Evolutionary conservation across 345 rosid genomes (phyloP).

Genomic region (Linum usitatissimum): DNA sequence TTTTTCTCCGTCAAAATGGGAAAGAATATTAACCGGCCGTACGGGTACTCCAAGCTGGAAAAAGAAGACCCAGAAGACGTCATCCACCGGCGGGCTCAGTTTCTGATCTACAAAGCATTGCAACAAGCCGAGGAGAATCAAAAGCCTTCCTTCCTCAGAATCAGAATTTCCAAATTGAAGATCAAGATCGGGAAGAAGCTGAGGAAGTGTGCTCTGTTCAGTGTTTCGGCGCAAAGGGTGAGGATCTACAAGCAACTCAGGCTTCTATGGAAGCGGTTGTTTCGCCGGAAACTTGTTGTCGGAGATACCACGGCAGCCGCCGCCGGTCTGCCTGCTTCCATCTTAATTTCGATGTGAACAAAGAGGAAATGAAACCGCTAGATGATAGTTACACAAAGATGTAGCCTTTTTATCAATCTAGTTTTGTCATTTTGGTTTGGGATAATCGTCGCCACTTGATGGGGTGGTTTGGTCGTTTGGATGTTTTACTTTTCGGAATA

Average conservation of each 20-base stretch:
- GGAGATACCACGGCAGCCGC: conserved; percentile 29
- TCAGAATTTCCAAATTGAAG: conserved; percentile 43
- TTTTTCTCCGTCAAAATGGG: neutral
- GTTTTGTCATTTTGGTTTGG: neutral
- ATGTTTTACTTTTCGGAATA: too few relatives aligned
- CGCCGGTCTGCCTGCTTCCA: neutral
- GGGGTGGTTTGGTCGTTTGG: too few relatives aligned
- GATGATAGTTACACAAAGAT: too few relatives aligned
- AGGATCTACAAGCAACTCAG: conserved; percentile 20
- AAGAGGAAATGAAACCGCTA: too few relatives aligned
- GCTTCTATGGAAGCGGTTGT: conserved; percentile 28
- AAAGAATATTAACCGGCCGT: conserved; percentile 27
- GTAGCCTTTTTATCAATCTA: too few relatives aligned
- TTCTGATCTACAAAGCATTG: conserved; percentile 66
- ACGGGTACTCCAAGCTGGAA: conserved; percentile 45
- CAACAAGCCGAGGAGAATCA: conserved; percentile 37
- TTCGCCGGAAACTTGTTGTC: conserved; percentile 9
- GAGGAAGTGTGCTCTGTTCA: conserved; percentile 34
- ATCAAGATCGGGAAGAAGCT: conserved; percentile 58
- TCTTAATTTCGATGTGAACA: too few relatives aligned
- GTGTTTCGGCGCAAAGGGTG: conserved; percentile 13
- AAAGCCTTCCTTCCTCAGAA: conserved; percentile 33
- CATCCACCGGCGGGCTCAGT: conserved; percentile 52
- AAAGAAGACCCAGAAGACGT: conserved; percentile 68
- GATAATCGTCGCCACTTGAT: too few relatives aligned